These are phyloP conservation scores for Mycena venus DNA, from an alignment of 768 basidiomycete genomes.

Conservation along the genomic window DNA sequence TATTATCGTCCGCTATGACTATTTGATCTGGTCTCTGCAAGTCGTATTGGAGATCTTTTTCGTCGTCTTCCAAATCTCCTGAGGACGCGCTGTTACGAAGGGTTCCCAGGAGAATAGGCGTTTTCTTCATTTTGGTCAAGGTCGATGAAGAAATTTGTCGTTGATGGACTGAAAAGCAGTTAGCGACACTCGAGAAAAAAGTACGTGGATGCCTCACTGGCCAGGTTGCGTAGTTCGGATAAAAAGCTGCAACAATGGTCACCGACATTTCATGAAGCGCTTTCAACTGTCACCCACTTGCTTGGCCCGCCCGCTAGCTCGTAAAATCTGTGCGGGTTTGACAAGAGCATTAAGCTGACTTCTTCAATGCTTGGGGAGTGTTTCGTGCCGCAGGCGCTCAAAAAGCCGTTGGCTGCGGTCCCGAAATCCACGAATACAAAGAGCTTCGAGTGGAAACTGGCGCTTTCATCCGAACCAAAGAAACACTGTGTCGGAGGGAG, in stretches of 20 bases:
- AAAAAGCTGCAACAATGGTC: conserved; percentile 70
- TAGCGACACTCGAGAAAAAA: neutral
- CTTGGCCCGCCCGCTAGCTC: conserved; percentile 76
- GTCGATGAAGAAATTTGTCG: conserved; percentile 67
- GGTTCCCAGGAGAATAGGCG: conserved; percentile 81
- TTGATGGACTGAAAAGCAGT: conserved; percentile 70
- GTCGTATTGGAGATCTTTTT: conserved; percentile 73
- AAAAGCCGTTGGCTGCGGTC: conserved; percentile 81
- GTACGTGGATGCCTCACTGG: conserved; percentile 6
- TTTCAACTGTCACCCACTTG: conserved; percentile 59
- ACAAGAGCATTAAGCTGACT: conserved; percentile 76
- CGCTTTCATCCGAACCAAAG: conserved; percentile 65
- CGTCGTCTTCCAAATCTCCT: conserved; percentile 41
- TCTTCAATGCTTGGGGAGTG: conserved; percentile 90
- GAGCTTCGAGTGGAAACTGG: conserved; percentile 80
- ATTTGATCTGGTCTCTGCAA: conserved; percentile 78
- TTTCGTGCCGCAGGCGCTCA: conserved; percentile 89
- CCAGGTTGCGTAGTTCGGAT: conserved; percentile 83
- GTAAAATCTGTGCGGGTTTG: conserved; percentile 80
- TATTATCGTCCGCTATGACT: conserved; percentile 89
- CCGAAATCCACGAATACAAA: conserved; percentile 95
- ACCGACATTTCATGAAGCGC: neutral
- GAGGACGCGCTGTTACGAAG: conserved; percentile 62
- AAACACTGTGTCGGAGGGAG: conserved; percentile 79
- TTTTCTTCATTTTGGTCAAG: conserved; percentile 73